Base-by-base conservation (phyloP, 805 yeast species). In the Metschnikowia henanensis region DNA sequence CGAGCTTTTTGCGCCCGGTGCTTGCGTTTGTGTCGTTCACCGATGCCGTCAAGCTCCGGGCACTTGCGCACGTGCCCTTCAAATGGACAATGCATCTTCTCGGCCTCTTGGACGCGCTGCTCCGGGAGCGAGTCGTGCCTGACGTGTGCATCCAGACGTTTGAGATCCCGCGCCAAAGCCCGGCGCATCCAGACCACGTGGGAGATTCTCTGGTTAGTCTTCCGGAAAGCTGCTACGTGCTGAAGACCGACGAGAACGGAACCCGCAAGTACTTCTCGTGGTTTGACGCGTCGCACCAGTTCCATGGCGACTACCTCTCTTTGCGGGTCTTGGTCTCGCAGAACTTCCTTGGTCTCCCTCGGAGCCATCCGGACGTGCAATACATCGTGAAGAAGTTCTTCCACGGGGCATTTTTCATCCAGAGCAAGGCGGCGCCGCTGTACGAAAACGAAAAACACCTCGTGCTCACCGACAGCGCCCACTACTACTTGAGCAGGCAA, bases 131-230 rank as follows among this genome's bases (percentile, higher is more conserved):
- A 10, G 56, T 67, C n/a, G 65, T 58, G 0, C 69, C 68, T 0
- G 45, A 32, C 1, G 61, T 59, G 9, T 37, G 51, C 20, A 39
- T 46, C 21, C 44, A 49, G 2, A 54, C 59, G 1, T 64, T 51
- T 39, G 48, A 39, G 20, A 60, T 68, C 16, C 70, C 71, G 4
- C 21, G 16, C 3, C 22, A 41, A 12, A 55, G 65, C 16, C 57
- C 55, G 9, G 62, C 55, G 4, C 72, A 68, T 41, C 72, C 73
- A 0, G 55, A 56, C 5, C 64, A 56, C 32, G 15, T 18, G 4
- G 45, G 46, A 6, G 16, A 17, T 3, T 47, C 38, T n/a, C 33
- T 37, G 17, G 21, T 29, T 5, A 12, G 22, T 30, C 36, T 49
- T 7, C 53, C 52, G 3, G 47, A 34, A 3, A 47, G 55, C 18